Base-by-base conservation (phyloP, 2,329 filamentous ascomycete species). In the Xylaria sp. region DNA sequence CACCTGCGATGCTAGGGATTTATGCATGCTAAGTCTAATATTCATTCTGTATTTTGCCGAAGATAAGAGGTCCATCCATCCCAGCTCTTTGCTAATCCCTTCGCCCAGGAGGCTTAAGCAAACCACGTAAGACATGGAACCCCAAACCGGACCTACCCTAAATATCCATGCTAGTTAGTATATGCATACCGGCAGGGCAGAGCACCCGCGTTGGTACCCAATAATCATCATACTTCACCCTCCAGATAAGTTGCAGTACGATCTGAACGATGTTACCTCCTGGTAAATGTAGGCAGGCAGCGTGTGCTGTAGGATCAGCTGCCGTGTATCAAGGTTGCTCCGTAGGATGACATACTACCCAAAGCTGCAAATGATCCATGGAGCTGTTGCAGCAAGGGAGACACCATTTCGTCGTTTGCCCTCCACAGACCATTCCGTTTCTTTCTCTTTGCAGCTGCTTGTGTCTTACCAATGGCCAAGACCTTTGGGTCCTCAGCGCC, bases 401-500 rank as follows among this genome's bases (percentile, higher is more conserved):
- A n/a, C n/a, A n/a, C n/a, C n/a, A n/a, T n/a, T n/a, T n/a, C n/a
- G n/a, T n/a, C 17, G 23, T 9, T 62, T 47, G 14, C n/a, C 49
- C 57, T 51, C 56, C 59, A 64, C 49, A 64, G 47, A 54, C 58
- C 61, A 52, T 61, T 73, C 70, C 68, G 57, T 67, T 70, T 74
- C 67, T 63, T 71, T 68, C 71, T 65, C 63, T 67, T 65, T 73
- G 73, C 71, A 74, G 70, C 70, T 64, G 49, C 31, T n/a, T n/a
- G n/a, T 43, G 46, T 61, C 63, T 56, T 66, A 68, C 65, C 63
- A 65, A n/a, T n/a, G 54, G 62, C 65, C 57, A 52, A 28, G 45
- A 54, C 61, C 49, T 65, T 64, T 9, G 28, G 28, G 28, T 9
- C 28, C n/a, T 9, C 28, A 65, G 64, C 65, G 68, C 61, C 64